Percentiles rank a stretch among this genome's conserved stretches.
Evolutionary conservation across 2,329 filamentous ascomycete genomes (phyloP).

Genomic region (Cryphonectria japonica): DNA sequence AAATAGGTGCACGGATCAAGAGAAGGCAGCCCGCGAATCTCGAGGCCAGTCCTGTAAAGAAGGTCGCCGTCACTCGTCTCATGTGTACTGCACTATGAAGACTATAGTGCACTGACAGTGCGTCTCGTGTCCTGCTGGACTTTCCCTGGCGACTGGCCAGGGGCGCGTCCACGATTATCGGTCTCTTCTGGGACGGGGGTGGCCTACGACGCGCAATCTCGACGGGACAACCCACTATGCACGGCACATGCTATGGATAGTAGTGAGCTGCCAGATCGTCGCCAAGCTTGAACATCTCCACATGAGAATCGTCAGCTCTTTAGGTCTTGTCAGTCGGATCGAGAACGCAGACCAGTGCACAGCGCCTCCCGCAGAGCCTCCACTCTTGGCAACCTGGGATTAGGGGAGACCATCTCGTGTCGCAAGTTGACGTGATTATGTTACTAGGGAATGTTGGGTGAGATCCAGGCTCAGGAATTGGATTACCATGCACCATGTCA

Average conservation of each 20-base stretch:
- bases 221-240: too few species aligned
- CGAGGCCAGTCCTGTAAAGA: too few species aligned
- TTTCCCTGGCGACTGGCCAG: neutral
- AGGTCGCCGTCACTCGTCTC: neutral
- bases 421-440: neutral
- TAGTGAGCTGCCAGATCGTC: neutral
- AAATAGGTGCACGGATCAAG: neutral
- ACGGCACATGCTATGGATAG: neutral
- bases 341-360: neutral
- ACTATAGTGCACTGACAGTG: neutral
- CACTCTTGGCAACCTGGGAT: neutral
- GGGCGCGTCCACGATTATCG: neutral
- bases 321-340: neutral
- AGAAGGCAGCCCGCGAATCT: too few species aligned
- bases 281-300: neutral
- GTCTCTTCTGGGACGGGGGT: neutral
- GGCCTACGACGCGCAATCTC: neutral
- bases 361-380: slow-evolving; percentile 11
- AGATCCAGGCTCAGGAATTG: neutral
- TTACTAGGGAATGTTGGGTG: neutral
- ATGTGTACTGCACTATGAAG: neutral
- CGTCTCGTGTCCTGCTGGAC: neutral
- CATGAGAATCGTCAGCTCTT: neutral
- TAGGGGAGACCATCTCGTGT: neutral
- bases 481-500: neutral